A percentile compares a stretch with the other conserved stretches of the same genome.
Evolutionary conservation across 169 alveolate species (phyloP).

Genomic region (Nephromyces sp.): DNA sequence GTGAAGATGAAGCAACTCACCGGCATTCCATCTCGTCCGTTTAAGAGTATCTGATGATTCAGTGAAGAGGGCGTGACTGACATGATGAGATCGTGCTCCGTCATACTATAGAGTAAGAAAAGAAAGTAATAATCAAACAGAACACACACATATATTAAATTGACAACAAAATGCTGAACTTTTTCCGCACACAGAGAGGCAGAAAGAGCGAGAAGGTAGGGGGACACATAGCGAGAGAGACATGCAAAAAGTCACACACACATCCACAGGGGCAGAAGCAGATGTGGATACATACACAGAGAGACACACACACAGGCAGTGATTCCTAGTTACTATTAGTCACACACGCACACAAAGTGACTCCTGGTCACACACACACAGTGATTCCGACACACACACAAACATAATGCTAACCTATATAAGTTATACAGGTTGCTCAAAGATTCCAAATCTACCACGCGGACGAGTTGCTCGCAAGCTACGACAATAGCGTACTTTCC

Average conservation of each 20-base stretch:
- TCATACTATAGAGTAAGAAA: too few relatives aligned
- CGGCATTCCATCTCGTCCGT: neutral
- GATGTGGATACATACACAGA: neutral
- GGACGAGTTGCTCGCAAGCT: neutral
- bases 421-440: too few relatives aligned
- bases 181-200: neutral
- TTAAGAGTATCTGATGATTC: neutral
- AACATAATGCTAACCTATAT: neutral
- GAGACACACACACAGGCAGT: neutral
- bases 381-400: neutral
- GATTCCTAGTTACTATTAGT: neutral
- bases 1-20: neutral
- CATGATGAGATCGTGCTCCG: neutral
- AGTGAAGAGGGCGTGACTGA: neutral
- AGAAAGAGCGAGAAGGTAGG: neutral
- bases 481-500: neutral
- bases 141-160: neutral
- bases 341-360: neutral
- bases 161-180: neutral
- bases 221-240: neutral
- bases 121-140: neutral
- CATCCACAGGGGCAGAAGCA: neutral
- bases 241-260: neutral
- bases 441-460: neutral
- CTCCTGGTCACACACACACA: neutral